Evolutionary conservation across 2,329 filamentous ascomycete genomes (phyloP), one percentile per base, ranked within the genome.

Genomic region (Xylogone sp.): DNA sequence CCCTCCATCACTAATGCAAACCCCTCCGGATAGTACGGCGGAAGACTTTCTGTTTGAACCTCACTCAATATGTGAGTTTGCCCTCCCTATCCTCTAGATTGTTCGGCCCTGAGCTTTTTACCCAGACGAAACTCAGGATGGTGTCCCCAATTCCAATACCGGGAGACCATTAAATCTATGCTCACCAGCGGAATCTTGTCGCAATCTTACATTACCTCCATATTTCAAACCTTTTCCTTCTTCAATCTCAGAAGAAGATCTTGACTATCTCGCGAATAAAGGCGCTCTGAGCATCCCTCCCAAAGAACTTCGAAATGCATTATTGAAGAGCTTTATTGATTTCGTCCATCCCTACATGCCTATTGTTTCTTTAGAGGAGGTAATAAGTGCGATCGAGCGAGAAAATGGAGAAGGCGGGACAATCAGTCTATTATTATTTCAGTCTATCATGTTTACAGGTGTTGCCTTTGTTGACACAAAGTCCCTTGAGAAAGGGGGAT

Each of bases 331-430:
- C 44, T 96, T 93, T 62, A 79, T 91, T 56, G 87, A 95, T 70
- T 96, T 88, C 66, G 89, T 96, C 6, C 87, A 96, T 66, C 89
- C 90, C 1, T 96, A 89, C 66, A 95, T 96, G 88, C 91, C 91
- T 20, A 75, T 96, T 24, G 73, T 96, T 58, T 89, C 87, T 74
- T 62, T 84, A 66, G 67, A 82, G 66, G 69, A 80, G 66, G 78
- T 85, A 59, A 63, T 85, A 53, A 65, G 71, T 48, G 75, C 77
- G 45, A 76, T 90, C 59, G 81, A 83, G 62, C 73, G 76, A 49
- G 75, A 77, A 12, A 86, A 93, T 67, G 87, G 87, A 16, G 76
- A 79, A 46, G 77, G 82, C 59, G 83, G 85, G n/a, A 84, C 85
- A 65, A 77, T 90, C 62, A 96, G 91, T 71, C 74, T 96, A 59